phyloP scores from a whole-genome alignment of 331 rosid genomes.

The Stylosanthes scabra region DNA sequence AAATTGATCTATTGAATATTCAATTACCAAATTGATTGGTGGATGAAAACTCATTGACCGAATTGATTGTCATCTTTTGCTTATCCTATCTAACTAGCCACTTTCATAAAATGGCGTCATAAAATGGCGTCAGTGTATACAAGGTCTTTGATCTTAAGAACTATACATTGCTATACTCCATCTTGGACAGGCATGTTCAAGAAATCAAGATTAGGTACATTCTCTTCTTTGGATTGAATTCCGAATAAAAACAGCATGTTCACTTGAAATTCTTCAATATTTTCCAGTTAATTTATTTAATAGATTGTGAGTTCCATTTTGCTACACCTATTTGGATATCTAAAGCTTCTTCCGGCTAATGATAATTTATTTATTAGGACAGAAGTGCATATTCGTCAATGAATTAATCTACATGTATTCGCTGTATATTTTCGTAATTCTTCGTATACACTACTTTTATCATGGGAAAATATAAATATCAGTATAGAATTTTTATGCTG shows the following conservation, averaged over 20 bases:
- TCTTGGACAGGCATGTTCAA: constrained; percentile 82
- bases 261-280: neutral
- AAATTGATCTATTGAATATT: no score
- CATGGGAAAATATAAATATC: no score
- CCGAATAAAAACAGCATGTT: neutral
- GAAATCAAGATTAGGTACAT: constrained; percentile 90
- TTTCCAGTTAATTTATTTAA: neutral
- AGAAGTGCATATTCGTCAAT: neutral
- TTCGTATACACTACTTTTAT: no score
- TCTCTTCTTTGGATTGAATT: constrained; percentile 6
- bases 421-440: no score
- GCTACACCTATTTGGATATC: neutral
- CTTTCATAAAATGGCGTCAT: no score
- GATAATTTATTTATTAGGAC: neutral
- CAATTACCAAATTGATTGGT: no score
- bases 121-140: constrained; percentile 65
- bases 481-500: no score
- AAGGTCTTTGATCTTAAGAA: constrained; percentile 93
- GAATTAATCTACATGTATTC: no score
- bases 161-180: constrained; percentile 88
- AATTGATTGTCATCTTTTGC: neutral
- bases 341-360: neutral
- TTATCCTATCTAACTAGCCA: constrained; percentile 34
- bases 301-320: neutral
- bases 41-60: no score